Conservation (phyloP, 129 eudicot species). For the Flaveria bidentis region DNA sequence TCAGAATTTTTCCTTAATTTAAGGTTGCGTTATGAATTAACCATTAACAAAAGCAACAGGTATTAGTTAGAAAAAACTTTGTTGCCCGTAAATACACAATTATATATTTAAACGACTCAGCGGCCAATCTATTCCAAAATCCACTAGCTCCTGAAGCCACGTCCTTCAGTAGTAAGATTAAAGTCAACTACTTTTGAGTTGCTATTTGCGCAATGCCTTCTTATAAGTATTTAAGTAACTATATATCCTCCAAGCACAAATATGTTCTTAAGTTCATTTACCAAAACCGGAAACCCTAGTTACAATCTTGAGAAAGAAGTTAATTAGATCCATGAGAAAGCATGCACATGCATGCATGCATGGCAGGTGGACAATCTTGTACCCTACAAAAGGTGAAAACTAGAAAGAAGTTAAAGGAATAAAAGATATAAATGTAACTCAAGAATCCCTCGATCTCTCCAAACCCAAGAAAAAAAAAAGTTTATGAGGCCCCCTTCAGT, state of each 20-base stretch:
- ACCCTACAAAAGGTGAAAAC: conserved; percentile 72
- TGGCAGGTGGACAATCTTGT: conserved; percentile 71
- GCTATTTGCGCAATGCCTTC: too few relatives aligned
- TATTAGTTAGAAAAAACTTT: too few relatives aligned
- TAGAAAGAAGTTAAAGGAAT: conserved; percentile 30
- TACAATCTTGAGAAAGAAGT: not conserved
- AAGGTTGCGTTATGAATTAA: not conserved
- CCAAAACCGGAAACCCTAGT: too few relatives aligned
- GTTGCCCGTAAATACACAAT: too few relatives aligned
- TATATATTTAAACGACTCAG: not conserved
- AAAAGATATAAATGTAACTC: conserved; percentile 1
- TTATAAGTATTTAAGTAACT: too few relatives aligned
- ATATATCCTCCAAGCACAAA: too few relatives aligned
- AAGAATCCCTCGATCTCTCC: conserved; percentile 39
- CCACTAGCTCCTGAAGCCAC: not conserved
- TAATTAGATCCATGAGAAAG: not conserved
- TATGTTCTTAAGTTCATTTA: too few relatives aligned
- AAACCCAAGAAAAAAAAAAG: conserved; percentile 11
- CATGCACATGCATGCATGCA: conserved; percentile 35
- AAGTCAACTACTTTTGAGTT: too few relatives aligned
- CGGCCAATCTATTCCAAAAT: not conserved
- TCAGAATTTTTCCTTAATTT: too few relatives aligned
- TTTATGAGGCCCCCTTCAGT: conserved; percentile 39
- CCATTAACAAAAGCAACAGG: not conserved
- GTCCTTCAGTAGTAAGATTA: not conserved